Evolutionary conservation across 2,329 filamentous ascomycete species (phyloP).

Genomic region (Aspergillus fructus): DNA sequence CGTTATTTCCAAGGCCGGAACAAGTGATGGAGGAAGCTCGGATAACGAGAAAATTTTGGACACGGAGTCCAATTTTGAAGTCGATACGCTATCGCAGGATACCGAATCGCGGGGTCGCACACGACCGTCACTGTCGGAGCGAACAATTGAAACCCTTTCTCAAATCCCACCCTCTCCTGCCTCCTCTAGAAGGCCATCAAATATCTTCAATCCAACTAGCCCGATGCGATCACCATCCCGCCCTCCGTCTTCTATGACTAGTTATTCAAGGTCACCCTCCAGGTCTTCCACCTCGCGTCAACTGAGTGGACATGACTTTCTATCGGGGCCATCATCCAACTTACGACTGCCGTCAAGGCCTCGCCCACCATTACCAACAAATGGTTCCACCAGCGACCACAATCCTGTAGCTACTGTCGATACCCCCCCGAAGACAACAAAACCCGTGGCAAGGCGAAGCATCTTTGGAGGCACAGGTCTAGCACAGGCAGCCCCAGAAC

Average conservation of each 20-base stretch:
- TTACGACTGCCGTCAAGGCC: slow-evolving; percentile 35
- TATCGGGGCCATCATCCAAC: slow-evolving; percentile 30
- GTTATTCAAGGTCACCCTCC: slow-evolving; percentile 40
- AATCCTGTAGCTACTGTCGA: slow-evolving; percentile 14
- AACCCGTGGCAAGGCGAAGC: slow-evolving; percentile 22
- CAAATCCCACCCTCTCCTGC: slow-evolving; percentile 76
- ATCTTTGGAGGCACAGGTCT: slow-evolving; percentile 46
- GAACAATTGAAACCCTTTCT: slow-evolving; percentile 81
- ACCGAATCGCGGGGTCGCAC: slow-evolving; percentile 25
- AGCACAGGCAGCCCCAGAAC: slow-evolving; percentile 48
- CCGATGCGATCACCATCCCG: slow-evolving; percentile 62
- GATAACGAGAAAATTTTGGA: slow-evolving; percentile 15
- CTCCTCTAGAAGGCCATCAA: slow-evolving; percentile 64
- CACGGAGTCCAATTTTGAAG: slow-evolving; percentile 15
- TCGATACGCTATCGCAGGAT: slow-evolving; percentile 18
- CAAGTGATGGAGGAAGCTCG: slow-evolving; percentile 18
- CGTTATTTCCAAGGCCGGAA: slow-evolving; percentile 21
- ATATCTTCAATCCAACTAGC: slow-evolving; percentile 69
- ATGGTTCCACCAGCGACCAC: slow-evolving; percentile 17
- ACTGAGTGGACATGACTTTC: slow-evolving; percentile 56
- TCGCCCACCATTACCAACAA: slow-evolving; percentile 27
- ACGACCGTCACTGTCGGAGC: slow-evolving; percentile 62
- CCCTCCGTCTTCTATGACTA: slow-evolving; percentile 60
- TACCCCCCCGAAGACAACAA: slow-evolving; percentile 26
- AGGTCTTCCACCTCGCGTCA: slow-evolving; percentile 48